phyloP scores from a whole-genome alignment of 2,329 filamentous ascomycete species.

The Aureobasidium sp. region DNA sequence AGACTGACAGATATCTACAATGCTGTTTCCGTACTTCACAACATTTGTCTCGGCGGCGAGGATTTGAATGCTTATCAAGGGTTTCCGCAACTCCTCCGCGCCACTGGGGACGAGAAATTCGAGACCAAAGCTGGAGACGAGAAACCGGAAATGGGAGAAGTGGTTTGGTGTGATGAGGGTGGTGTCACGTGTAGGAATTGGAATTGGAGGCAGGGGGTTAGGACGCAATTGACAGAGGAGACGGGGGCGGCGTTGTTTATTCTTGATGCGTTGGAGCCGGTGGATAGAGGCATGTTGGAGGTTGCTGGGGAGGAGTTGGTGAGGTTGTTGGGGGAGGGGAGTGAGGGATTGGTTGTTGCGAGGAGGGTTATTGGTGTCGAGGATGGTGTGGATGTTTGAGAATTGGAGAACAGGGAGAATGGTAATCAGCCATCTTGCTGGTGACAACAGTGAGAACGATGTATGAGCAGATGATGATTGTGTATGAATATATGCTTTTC shows the following conservation, averaged over 20 bases:
- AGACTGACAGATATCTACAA: conserved; percentile 16
- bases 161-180: conserved; percentile 34
- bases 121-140: conserved; percentile 28
- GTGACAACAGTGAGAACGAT: too few relatives aligned
- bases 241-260: conserved; percentile 34
- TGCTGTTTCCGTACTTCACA: not conserved
- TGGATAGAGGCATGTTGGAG: conserved; percentile 23
- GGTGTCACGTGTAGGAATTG: conserved; percentile 35
- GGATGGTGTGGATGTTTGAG: not conserved
- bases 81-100: not conserved
- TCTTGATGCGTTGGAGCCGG: conserved; percentile 27
- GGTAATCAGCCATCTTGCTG: too few relatives aligned
- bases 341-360: not conserved
- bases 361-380: not conserved
- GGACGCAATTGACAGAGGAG: conserved; percentile 31
- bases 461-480: too few relatives aligned
- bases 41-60: not conserved
- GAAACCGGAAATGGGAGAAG: conserved; percentile 28
- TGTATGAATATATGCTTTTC: not conserved
- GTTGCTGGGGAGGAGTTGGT: conserved; percentile 26
- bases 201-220: conserved; percentile 36
- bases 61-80: not conserved
- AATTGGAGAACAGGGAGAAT: not conserved
- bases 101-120: conserved; percentile 32
- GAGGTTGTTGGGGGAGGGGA: not conserved